Conservation (phyloP, 495 filamentous ascomycete species). For the Podospora australis region DNA sequence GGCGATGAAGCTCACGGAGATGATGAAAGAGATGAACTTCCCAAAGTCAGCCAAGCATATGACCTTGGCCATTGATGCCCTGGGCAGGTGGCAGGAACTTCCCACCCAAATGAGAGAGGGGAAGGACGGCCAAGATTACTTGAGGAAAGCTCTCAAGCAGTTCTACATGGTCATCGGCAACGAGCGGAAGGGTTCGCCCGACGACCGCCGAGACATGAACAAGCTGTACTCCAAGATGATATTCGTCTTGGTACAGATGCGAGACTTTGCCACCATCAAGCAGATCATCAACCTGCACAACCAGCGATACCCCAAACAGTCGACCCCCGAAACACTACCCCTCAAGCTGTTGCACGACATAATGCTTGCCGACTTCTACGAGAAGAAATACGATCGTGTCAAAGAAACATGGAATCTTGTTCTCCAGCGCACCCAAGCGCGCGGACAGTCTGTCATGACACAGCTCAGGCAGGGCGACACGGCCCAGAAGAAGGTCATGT, state of each 20-base stretch:
- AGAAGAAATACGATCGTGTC: conserved; percentile 51
- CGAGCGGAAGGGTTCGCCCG: conserved; percentile 6
- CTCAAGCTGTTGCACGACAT: conserved; percentile 55
- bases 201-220: conserved; percentile 39
- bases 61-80: conserved; percentile 28
- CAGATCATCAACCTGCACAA: conserved; percentile 52
- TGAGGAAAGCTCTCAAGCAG: conserved; percentile 24
- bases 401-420: conserved; percentile 60
- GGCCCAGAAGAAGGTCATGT: conserved; percentile 34
- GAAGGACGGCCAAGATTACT: conserved; percentile 13
- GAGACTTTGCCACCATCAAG: conserved; percentile 47
- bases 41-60: conserved; percentile 25
- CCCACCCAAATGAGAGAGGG: conserved; percentile 13
- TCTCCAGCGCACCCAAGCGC: conserved; percentile 44
- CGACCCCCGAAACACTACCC: conserved; percentile 33
- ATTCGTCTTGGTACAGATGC: conserved; percentile 51
- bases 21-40: conserved; percentile 29
- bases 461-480: background rate
- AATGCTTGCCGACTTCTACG: conserved; percentile 55
- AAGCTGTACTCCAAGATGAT: conserved; percentile 50
- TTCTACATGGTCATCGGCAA: conserved; percentile 14
- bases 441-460: conserved; percentile 13
- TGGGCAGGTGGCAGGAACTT: conserved; percentile 28
- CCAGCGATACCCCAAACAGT: conserved; percentile 26
- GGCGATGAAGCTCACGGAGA: conserved; percentile 24